These are phyloP conservation scores for Pythium guiyangense DNA, from an alignment of 352 stramenopile genomes.

Conservation along the genomic window DNA sequence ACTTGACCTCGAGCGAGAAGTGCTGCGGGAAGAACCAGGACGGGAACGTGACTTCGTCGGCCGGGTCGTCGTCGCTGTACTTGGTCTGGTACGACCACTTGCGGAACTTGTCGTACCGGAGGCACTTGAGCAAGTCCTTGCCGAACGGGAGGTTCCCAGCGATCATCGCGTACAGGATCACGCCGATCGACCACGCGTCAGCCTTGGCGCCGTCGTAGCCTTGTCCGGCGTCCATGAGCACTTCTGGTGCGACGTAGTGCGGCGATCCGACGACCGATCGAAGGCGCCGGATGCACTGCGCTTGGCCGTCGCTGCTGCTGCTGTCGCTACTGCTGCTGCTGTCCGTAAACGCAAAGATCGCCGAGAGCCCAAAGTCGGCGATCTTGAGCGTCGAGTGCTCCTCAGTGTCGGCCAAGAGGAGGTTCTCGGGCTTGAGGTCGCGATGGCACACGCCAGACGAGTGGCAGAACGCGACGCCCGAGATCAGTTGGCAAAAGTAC, in stretches of 20 bases:
- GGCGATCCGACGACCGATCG: slow-evolving; percentile 94
- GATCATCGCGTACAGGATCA: slow-evolving; percentile 93
- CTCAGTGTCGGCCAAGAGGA: slow-evolving; percentile 87
- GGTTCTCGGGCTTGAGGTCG: slow-evolving; percentile 96
- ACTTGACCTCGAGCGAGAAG: slow-evolving; percentile 77
- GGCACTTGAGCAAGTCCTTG: slow-evolving; percentile 93
- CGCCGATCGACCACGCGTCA: slow-evolving; percentile 90
- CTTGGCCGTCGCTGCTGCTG: slow-evolving; percentile 1
- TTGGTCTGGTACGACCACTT: slow-evolving; percentile 90
- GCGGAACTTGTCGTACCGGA: slow-evolving; percentile 92
- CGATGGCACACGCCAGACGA: slow-evolving; percentile 89
- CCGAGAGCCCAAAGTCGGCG: slow-evolving; percentile 91
- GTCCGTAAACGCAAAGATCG: slow-evolving; percentile 82
- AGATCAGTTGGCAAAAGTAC: slow-evolving; percentile 90
- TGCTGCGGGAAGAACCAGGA: slow-evolving; percentile 80
- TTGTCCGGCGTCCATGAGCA: slow-evolving; percentile 84
- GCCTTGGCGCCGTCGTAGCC: slow-evolving; percentile 90
- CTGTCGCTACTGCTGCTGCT: slow-evolving; percentile 13
- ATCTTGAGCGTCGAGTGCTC: slow-evolving; percentile 90
- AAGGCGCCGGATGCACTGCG: slow-evolving; percentile 67
- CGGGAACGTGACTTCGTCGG: slow-evolving; percentile 55
- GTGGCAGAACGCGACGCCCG: slow-evolving; percentile 89
- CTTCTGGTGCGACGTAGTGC: slow-evolving; percentile 96
- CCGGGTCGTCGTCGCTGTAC: slow-evolving; percentile 75
- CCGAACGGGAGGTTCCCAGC: slow-evolving; percentile 95